Conservation (phyloP, 257 asterid species). For the Salvia splendens region DNA sequence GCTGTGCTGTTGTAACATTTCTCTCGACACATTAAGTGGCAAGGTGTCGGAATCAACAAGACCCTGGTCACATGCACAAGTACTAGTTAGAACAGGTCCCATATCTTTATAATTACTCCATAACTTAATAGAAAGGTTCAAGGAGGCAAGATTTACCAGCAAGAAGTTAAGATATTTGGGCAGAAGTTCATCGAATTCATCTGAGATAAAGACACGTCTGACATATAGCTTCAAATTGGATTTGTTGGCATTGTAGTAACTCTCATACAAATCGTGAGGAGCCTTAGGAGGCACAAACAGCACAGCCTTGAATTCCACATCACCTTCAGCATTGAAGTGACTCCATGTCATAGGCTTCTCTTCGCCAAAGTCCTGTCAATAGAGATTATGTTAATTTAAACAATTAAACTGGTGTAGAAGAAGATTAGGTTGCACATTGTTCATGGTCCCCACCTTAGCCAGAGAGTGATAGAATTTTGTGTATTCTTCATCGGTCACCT, state of each 20-base stretch:
- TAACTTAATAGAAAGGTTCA: not conserved
- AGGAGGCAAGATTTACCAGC: slow-evolving; percentile 51
- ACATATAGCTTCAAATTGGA: slow-evolving; percentile 86
- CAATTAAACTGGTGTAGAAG: slow-evolving; percentile 4
- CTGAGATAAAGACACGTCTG: slow-evolving; percentile 89
- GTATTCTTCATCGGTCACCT: slow-evolving; percentile 90
- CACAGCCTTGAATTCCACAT: slow-evolving; percentile 91
- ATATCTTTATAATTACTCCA: not conserved
- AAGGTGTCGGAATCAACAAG: slow-evolving; percentile 97
- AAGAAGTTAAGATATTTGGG: slow-evolving; percentile 87
- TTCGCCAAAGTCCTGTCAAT: slow-evolving; percentile 67
- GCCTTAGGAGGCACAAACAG: slow-evolving; percentile 89
- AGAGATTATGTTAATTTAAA: slow-evolving; percentile 18
- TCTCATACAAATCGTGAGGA: slow-evolving; percentile 86
- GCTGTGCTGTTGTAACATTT: slow-evolving; percentile 96
- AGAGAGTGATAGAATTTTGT: slow-evolving; percentile 80
- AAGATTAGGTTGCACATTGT: not conserved
- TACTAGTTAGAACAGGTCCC: slow-evolving; percentile 19
- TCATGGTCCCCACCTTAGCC: slow-evolving; percentile 61
- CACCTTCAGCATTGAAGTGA: slow-evolving; percentile 94
- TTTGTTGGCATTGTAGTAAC: slow-evolving; percentile 77
- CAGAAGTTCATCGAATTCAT: slow-evolving; percentile 84
- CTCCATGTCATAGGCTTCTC: slow-evolving; percentile 90
- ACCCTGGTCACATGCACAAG: slow-evolving; percentile 56
- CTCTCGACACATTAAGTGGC: slow-evolving; percentile 95